Base-by-base conservation (phyloP, 2,329 filamentous ascomycete species). In the Helminthosporium solani region DNA sequence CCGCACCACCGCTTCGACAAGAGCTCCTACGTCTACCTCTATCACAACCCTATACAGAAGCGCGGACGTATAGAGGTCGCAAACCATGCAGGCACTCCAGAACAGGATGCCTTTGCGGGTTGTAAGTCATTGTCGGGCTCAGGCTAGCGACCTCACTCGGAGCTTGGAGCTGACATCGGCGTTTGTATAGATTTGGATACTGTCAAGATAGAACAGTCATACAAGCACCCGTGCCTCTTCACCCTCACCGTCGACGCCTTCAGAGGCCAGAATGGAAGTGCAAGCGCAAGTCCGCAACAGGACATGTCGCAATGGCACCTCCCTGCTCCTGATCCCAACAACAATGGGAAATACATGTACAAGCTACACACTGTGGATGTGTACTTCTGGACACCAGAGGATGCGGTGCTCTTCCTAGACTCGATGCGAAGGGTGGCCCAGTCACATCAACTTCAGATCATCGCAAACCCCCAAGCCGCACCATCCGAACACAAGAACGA, bases 1-100 rank as follows among this genome's bases (percentile, higher is more conserved):
- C 82, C 78, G n/a, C 88, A 91, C 67, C 86, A 91, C 68, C 83
- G 87, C 41, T 91, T 92, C 68, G 85, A 89, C 68, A 87, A 87
- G 67, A 81, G 84, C 37, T 90, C 86, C 7, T 91, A 91, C 66
- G 80, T 91, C 46, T 91, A 91, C 64, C 75, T 91, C 5, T 90
- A 89, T 66, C 85, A 90, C 68, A 86, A 88, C 64, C 79, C 86
- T 11, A 75, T 75, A 50, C 80, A 85, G 56, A 78, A 82, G 50
- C 78, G 82, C 49, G 85, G 85, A 53, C 84, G 87, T 56, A 74
- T 91, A 53, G 88, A 91, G 70, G 75, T 91, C 51, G 87, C 87
- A 34, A 92, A 91, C 61, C 76, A 85, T 57, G 80, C 86, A 7
- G 87, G 87, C 42, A 85, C 82, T 2, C 80, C 86, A 1, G 79